phyloP scores from a whole-genome alignment of 139 green algal species.

The Coelastrella sp. region DNA sequence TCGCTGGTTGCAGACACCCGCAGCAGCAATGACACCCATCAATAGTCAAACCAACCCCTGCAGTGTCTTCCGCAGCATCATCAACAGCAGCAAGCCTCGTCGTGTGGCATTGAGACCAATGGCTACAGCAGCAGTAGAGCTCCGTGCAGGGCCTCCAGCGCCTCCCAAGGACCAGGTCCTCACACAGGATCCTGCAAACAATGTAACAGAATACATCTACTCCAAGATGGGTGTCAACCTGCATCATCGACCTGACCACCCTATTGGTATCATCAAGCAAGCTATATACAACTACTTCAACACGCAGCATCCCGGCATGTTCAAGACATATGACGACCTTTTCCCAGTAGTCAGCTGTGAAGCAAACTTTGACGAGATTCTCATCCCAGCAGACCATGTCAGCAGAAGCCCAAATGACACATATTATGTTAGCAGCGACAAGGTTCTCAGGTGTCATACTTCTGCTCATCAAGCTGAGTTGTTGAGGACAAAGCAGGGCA shows the following conservation, averaged over 20 bases:
- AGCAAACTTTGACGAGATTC: conserved; percentile 91
- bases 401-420: conserved; percentile 96
- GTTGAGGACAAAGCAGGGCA: conserved; percentile 78
- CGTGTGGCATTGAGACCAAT: neutral
- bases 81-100: conserved; percentile 10
- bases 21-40: neutral
- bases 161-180: conserved; percentile 77
- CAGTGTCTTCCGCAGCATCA: conserved; percentile 27
- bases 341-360: conserved; percentile 86
- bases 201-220: conserved; percentile 97
- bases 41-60: neutral
- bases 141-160: conserved; percentile 2
- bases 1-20: neutral
- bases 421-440: conserved; percentile 91
- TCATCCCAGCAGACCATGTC: conserved; percentile 94
- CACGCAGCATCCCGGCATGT: conserved; percentile 64
- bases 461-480: conserved; percentile 86
- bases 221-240: conserved; percentile 94
- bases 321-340: conserved; percentile 92
- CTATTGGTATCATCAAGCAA: conserved; percentile 96
- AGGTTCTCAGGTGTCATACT: conserved; percentile 76
- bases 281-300: conserved; percentile 98
- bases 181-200: conserved; percentile 90
- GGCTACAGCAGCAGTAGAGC: conserved; percentile 28
- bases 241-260: conserved; percentile 88